Evolutionary conservation across 2,329 filamentous ascomycete species (phyloP).

Genomic region (Neonectria punicea): DNA sequence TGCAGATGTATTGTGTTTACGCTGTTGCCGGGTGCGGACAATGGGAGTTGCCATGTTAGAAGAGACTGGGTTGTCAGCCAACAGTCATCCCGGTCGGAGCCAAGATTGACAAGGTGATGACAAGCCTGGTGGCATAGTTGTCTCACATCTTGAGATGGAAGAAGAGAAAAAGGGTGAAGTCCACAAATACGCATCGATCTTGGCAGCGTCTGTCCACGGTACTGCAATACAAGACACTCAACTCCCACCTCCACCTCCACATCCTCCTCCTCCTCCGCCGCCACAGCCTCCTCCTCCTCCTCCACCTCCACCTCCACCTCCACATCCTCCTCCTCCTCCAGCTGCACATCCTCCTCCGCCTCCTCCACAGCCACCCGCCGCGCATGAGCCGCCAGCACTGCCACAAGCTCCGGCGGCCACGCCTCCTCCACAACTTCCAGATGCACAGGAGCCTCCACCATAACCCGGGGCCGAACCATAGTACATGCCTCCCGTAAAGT

Average conservation of each 20-base stretch:
- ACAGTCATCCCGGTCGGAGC: no score
- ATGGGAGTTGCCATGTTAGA: no score
- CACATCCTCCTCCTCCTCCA: constrained; percentile 25
- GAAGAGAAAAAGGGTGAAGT: no score
- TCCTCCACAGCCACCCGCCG: constrained; percentile 33
- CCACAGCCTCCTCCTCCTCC: constrained; percentile 23
- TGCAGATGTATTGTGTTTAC: no score
- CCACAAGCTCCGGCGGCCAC: constrained; percentile 54
- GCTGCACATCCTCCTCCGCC: constrained; percentile 26
- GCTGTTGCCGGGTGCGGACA: no score
- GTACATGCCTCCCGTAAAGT: constrained; percentile 58
- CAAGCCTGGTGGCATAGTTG: no score
- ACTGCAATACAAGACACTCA: not conserved
- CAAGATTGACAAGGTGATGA: no score
- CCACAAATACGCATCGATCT: not conserved
- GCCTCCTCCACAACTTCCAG: constrained; percentile 61
- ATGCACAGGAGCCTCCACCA: constrained; percentile 50
- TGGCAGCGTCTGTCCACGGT: not conserved
- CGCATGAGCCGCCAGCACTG: constrained; percentile 53
- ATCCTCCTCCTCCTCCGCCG: constrained; percentile 25
- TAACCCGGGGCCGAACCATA: constrained; percentile 54
- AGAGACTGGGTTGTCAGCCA: no score
- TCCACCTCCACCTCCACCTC: constrained; percentile 36
- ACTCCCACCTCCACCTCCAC: not conserved
- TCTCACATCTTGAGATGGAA: no score